Percentiles rank a stretch among this genome's conserved stretches.
Conservation (phyloP, 208 protist species). For the Leishmania martiniquensis region DNA sequence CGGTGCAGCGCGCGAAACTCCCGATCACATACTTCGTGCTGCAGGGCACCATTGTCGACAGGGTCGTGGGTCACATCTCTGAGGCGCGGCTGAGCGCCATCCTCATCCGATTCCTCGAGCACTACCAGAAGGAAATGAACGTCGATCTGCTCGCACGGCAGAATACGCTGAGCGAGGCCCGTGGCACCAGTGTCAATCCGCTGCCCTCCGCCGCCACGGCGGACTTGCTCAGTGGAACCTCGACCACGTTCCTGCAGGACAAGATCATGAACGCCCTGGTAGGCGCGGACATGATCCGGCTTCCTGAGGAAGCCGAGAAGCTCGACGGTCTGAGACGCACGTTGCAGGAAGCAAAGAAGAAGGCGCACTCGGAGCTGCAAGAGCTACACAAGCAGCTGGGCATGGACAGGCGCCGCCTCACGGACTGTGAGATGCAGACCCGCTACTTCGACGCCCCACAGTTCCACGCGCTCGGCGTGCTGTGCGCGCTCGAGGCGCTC, state of each 20-base stretch:
- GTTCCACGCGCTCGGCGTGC: constrained; percentile 55
- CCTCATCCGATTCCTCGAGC: constrained; percentile 80
- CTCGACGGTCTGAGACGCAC: constrained; percentile 77
- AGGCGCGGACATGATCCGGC: constrained; percentile 72
- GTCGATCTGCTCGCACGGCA: constrained; percentile 69
- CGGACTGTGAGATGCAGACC: constrained; percentile 60
- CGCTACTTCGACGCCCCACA: constrained; percentile 74
- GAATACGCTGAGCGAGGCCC: background rate
- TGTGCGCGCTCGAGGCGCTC: constrained; percentile 75
- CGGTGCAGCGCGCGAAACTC: constrained; percentile 82
- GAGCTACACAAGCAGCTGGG: constrained; percentile 69
- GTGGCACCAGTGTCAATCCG: constrained; percentile 23
- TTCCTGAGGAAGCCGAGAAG: constrained; percentile 78
- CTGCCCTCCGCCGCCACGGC: constrained; percentile 68
- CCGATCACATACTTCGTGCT: constrained; percentile 91
- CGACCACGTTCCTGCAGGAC: constrained; percentile 75
- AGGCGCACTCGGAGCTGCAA: constrained; percentile 75
- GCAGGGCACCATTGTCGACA: constrained; percentile 90
- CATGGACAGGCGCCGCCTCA: constrained; percentile 70
- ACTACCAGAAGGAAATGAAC: constrained; percentile 88
- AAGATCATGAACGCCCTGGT: constrained; percentile 73
- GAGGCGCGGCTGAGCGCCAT: constrained; percentile 69
- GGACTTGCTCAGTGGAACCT: constrained; percentile 72
- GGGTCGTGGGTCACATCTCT: constrained; percentile 62
- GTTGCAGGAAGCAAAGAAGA: constrained; percentile 84